phyloP scores from a whole-genome alignment of 176 grass and related monocot genomes.

The Poa pratensis region DNA sequence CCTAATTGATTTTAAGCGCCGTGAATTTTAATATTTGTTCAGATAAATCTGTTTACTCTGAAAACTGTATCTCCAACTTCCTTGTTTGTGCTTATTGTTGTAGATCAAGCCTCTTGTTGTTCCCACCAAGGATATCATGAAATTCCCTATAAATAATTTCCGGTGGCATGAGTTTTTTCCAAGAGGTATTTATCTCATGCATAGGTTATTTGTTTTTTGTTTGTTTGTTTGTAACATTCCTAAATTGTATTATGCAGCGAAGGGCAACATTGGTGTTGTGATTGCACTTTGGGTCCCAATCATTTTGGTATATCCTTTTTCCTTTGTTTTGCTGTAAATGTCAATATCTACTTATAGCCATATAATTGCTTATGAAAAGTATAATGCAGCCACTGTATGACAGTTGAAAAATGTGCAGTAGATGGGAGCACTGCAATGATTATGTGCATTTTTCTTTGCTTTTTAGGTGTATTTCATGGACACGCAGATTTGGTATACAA shows the following conservation, averaged over 20 bases:
- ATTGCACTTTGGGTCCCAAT: slow-evolving; percentile 90
- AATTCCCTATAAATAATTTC: slow-evolving; percentile 63
- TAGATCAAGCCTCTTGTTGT: slow-evolving; percentile 95
- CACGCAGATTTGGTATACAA: slow-evolving; percentile 99
- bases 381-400: slow-evolving; percentile 9
- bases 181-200: slow-evolving; percentile 64
- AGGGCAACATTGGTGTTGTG: slow-evolving; percentile 86
- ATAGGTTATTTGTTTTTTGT: not conserved
- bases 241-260: slow-evolving; percentile 58
- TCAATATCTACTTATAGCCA: slow-evolving; percentile 21
- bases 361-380: slow-evolving; percentile 3
- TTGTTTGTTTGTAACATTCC: slow-evolving; percentile 40
- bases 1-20: not conserved
- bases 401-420: slow-evolving; percentile 5
- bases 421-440: slow-evolving; percentile 28
- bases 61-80: slow-evolving; percentile 26
- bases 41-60: not conserved
- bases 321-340: slow-evolving; percentile 29
- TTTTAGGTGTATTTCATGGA: slow-evolving; percentile 98
- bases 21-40: slow-evolving; percentile 27
- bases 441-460: slow-evolving; percentile 42
- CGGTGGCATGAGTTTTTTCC: slow-evolving; percentile 98
- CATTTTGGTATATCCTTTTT: slow-evolving; percentile 69
- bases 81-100: slow-evolving; percentile 28
- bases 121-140: slow-evolving; percentile 93